Evolutionary conservation across 2,329 filamentous ascomycete species (phyloP).

Genomic region (Gaeumannomyces sp.): DNA sequence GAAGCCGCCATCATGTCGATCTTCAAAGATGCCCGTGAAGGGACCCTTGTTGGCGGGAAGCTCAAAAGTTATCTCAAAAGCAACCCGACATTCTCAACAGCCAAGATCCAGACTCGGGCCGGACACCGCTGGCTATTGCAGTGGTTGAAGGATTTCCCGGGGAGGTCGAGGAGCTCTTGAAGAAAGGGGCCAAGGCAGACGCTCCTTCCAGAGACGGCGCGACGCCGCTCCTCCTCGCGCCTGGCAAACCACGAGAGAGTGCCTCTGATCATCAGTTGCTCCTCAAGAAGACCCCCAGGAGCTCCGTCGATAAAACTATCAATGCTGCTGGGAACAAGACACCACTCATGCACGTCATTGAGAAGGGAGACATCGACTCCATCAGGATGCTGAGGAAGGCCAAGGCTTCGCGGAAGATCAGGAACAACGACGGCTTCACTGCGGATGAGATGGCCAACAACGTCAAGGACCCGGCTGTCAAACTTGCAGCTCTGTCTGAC

Average conservation of each 20-base stretch:
- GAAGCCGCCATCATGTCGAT: no score
- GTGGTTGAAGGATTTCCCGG: not conserved
- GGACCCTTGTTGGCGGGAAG: no score
- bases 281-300: not conserved
- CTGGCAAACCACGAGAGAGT: not conserved
- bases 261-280: not conserved
- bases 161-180: not conserved
- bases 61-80: no score
- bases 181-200: not conserved
- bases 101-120: no score
- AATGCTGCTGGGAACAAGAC: not conserved
- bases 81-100: no score
- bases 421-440: conserved; percentile 3
- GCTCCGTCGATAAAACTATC: not conserved
- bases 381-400: not conserved
- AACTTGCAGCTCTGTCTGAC: not conserved
- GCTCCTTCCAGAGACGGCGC: not conserved
- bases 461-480: not conserved
- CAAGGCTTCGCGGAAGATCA: not conserved
- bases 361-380: not conserved
- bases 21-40: no score
- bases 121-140: no score
- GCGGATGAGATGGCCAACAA: not conserved
- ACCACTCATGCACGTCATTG: not conserved
- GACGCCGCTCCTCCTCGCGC: conserved; percentile 1